phyloP scores from a whole-genome alignment of 805 yeast genomes.

The Zygosaccharomyces bailii region DNA sequence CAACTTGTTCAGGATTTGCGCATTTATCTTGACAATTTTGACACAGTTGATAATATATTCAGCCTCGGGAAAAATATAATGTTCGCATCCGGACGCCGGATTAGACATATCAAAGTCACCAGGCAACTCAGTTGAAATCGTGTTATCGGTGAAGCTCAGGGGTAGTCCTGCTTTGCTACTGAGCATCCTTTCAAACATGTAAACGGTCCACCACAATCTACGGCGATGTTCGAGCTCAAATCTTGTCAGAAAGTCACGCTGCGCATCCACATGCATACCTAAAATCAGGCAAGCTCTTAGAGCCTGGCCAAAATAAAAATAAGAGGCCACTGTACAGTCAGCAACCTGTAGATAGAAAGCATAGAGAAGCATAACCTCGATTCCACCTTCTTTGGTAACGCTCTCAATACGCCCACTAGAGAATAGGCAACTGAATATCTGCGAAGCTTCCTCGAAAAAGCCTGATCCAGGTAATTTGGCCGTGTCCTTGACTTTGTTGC shows the following conservation, averaged over 20 bases:
- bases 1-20: constrained; percentile 62
- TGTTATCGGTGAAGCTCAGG: constrained; percentile 72
- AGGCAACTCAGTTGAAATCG: constrained; percentile 75
- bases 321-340: constrained; percentile 77
- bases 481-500: constrained; percentile 34
- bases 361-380: constrained; percentile 68
- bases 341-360: constrained; percentile 82
- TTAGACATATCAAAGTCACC: constrained; percentile 62
- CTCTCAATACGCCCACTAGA: constrained; percentile 79
- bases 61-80: constrained; percentile 73
- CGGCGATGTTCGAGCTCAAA: constrained; percentile 80
- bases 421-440: constrained; percentile 68
- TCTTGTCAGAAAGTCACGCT: constrained; percentile 58
- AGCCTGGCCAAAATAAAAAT: constrained; percentile 76
- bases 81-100: constrained; percentile 59
- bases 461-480: constrained; percentile 73
- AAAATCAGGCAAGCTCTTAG: constrained; percentile 65
- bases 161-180: constrained; percentile 83
- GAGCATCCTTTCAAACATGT: constrained; percentile 78
- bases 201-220: constrained; percentile 83
- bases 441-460: constrained; percentile 76
- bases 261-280: constrained; percentile 83
- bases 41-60: constrained; percentile 75
- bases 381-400: constrained; percentile 73
- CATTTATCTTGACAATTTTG: constrained; percentile 73